Conservation (phyloP, 2,329 filamentous ascomycete genomes). For the Incumbomyces delicatus region DNA sequence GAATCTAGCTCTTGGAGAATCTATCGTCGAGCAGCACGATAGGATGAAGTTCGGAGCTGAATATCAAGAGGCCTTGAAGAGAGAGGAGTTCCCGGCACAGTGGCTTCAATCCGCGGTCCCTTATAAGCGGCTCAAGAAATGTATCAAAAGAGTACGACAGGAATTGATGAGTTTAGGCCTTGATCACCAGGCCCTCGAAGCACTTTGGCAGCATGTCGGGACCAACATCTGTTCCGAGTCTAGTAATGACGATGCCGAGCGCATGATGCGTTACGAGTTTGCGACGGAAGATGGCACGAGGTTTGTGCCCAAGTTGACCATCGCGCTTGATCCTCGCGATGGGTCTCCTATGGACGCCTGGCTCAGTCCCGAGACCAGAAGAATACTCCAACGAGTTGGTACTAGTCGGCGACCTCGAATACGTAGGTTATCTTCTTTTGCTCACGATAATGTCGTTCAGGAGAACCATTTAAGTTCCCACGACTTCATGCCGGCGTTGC, state of each 20-base stretch:
- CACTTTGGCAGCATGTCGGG: conserved; percentile 47
- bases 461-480: too few relatives aligned
- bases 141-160: conserved; percentile 66
- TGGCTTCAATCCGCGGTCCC: conserved; percentile 67
- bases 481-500: too few relatives aligned
- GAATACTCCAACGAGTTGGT: conserved; percentile 50
- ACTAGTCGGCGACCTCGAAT: neutral
- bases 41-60: conserved; percentile 79
- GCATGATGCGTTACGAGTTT: conserved; percentile 46
- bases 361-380: conserved; percentile 54
- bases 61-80: conserved; percentile 60
- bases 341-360: conserved; percentile 60
- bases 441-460: neutral
- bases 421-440: neutral
- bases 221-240: conserved; percentile 23
- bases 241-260: conserved; percentile 1
- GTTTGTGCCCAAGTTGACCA: conserved; percentile 59
- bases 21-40: conserved; percentile 1
- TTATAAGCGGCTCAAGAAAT: conserved; percentile 79
- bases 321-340: conserved; percentile 57
- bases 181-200: conserved; percentile 58
- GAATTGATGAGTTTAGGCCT: conserved; percentile 65
- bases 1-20: neutral
- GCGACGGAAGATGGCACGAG: conserved; percentile 32
- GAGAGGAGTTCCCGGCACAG: conserved; percentile 64